These are phyloP conservation scores for Aspergillus flavus DNA, from an alignment of 2,329 filamentous ascomycete genomes.

Conservation along the genomic window DNA sequence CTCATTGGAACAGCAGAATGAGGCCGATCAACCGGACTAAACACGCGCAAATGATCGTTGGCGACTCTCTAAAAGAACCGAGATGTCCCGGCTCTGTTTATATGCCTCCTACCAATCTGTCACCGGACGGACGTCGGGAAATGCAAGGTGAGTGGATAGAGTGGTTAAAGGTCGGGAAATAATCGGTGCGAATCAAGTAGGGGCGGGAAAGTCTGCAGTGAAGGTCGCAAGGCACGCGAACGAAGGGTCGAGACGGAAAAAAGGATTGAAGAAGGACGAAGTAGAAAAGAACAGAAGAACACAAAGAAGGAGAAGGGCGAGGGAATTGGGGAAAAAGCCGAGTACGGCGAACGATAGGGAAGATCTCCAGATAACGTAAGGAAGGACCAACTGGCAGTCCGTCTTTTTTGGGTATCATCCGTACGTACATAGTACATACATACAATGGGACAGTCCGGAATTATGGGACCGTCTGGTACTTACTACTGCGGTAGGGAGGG, in stretches of 20 bases:
- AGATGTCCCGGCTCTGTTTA: neutral
- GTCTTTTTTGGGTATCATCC: neutral
- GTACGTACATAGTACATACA: neutral
- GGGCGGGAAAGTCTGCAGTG: neutral
- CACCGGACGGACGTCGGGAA: neutral
- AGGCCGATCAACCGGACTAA: constrained; percentile 2
- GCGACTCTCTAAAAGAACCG: neutral
- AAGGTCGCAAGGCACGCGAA: neutral
- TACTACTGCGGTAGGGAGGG: neutral
- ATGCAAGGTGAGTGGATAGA: neutral
- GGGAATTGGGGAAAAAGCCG: constrained; percentile 10
- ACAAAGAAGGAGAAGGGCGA: constrained; percentile 1
- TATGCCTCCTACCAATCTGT: neutral
- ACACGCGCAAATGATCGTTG: neutral
- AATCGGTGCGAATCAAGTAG: neutral
- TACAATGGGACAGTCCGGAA: neutral
- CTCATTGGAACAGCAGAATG: constrained; percentile 24
- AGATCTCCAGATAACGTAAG: constrained; percentile 28
- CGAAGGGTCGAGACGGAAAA: neutral
- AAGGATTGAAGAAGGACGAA: neutral
- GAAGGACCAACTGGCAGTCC: constrained; percentile 18
- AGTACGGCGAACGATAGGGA: constrained; percentile 22
- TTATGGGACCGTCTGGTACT: neutral
- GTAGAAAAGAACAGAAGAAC: constrained; percentile 6
- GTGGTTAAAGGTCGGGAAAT: neutral